Evolutionary conservation across 2,329 filamentous ascomycete species (phyloP).

Genomic region (Neocucurbitaria cava): DNA sequence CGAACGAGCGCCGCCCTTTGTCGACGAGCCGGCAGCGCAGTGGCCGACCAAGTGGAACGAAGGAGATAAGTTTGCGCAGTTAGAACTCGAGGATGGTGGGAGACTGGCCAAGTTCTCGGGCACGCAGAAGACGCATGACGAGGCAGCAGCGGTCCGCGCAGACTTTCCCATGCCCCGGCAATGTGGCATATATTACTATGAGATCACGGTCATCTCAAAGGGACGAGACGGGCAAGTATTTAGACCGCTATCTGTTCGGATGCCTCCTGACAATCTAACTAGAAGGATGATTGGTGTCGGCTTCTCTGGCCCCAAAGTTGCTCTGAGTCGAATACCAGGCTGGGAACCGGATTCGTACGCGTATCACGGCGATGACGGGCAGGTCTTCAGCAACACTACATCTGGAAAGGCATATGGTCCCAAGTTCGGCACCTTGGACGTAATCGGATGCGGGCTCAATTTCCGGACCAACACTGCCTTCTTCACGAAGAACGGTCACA

Average conservation of each 20-base stretch:
- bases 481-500: slow-evolving; percentile 70
- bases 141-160: slow-evolving; percentile 81
- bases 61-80: slow-evolving; percentile 72
- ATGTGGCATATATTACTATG: slow-evolving; percentile 94
- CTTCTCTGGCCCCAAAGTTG: slow-evolving; percentile 66
- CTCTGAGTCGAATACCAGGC: slow-evolving; percentile 66
- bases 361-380: slow-evolving; percentile 72
- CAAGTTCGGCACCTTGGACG: slow-evolving; percentile 65
- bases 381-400: slow-evolving; percentile 65
- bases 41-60: slow-evolving; percentile 86
- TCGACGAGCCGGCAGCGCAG: slow-evolving; percentile 69
- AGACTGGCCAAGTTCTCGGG: slow-evolving; percentile 71
- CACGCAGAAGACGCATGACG: slow-evolving; percentile 66
- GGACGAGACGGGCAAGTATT: slow-evolving; percentile 69
- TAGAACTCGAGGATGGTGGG: slow-evolving; percentile 79
- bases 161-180: slow-evolving; percentile 87
- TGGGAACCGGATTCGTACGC: slow-evolving; percentile 72
- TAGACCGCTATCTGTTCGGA: slow-evolving; percentile 36
- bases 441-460: slow-evolving; percentile 70
- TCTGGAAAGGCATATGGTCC: slow-evolving; percentile 66
- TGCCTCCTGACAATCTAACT: slow-evolving; percentile 25
- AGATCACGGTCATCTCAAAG: slow-evolving; percentile 71
- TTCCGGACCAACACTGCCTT: slow-evolving; percentile 67
- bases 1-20: slow-evolving; percentile 70
- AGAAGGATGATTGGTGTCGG: slow-evolving; percentile 63